phyloP scores from a whole-genome alignment of 2,329 filamentous ascomycete species.

The Fusarium palustre region DNA sequence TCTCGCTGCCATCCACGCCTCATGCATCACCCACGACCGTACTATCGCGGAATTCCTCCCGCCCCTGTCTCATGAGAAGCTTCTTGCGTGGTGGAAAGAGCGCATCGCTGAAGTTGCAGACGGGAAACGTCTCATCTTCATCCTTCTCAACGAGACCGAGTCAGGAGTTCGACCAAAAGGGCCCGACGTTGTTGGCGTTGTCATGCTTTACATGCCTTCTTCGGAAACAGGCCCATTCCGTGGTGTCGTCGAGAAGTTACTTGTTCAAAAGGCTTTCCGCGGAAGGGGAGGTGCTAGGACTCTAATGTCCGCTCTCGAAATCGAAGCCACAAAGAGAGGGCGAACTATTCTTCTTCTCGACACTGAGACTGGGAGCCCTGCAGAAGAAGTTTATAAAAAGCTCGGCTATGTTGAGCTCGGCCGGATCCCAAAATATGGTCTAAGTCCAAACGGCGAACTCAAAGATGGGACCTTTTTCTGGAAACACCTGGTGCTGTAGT shows the following conservation, averaged over 20 bases:
- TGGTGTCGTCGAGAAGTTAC: conserved; percentile 67
- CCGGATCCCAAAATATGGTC: conserved; percentile 65
- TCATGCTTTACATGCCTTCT: conserved; percentile 64
- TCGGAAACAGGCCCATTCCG: conserved; percentile 68
- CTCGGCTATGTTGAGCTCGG: conserved; percentile 69
- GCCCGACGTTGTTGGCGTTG: conserved; percentile 65
- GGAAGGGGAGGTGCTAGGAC: conserved; percentile 63
- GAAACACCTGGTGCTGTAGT: conserved; percentile 60
- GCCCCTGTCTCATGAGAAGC: conserved; percentile 67
- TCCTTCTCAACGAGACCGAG: conserved; percentile 59
- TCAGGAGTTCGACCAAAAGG: conserved; percentile 53
- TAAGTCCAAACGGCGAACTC: conserved; percentile 61
- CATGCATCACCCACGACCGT: conserved; percentile 68
- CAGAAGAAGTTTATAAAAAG: conserved; percentile 65
- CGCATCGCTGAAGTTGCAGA: conserved; percentile 60
- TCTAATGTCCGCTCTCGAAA: conserved; percentile 67
- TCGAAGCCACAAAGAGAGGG: conserved; percentile 61
- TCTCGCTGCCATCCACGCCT: conserved; percentile 68
- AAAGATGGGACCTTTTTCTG: conserved; percentile 69
- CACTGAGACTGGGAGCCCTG: conserved; percentile 63
- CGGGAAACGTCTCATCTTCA: conserved; percentile 63
- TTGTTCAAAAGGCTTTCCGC: conserved; percentile 65
- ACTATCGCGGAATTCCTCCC: conserved; percentile 69
- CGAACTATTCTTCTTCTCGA: conserved; percentile 65
- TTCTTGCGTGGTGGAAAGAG: conserved; percentile 68